Percentiles rank a stretch among this genome's conserved stretches.
Evolutionary conservation across 371 early-diverging fungal genomes (phyloP).

Genomic region (Mucor sp.): DNA sequence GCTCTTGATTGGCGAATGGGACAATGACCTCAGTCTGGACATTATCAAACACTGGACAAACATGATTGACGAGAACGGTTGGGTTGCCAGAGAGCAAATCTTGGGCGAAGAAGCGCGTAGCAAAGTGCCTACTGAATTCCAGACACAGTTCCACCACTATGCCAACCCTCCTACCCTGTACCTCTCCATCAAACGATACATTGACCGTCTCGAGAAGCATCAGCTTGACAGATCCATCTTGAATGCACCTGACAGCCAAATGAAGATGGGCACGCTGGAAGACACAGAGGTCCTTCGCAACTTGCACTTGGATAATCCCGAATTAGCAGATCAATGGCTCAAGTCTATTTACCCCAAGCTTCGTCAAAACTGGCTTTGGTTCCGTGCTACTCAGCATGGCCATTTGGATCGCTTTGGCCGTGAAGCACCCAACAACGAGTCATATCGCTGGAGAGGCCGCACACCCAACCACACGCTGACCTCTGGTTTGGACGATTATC

Average conservation of each 20-base stretch:
- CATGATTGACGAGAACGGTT: constrained; percentile 85
- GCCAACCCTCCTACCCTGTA: constrained; percentile 94
- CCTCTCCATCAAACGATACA: constrained; percentile 66
- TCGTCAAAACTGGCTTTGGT: constrained; percentile 80
- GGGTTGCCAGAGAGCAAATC: constrained; percentile 96
- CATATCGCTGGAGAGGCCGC: constrained; percentile 93
- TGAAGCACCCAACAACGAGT: constrained; percentile 53
- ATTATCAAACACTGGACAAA: constrained; percentile 82
- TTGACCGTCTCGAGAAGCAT: constrained; percentile 45
- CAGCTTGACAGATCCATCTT: constrained; percentile 1
- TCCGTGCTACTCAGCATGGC: constrained; percentile 79
- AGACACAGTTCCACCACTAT: constrained; percentile 89
- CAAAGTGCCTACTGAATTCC: constrained; percentile 90
- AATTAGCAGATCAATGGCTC: constrained; percentile 61
- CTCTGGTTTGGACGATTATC: constrained; percentile 96
- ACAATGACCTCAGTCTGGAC: constrained; percentile 83
- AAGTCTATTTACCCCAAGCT: constrained; percentile 68
- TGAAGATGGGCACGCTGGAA: constrained; percentile 25
- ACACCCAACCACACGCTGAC: constrained; percentile 85
- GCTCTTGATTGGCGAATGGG: constrained; percentile 85
- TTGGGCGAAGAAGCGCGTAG: constrained; percentile 92
- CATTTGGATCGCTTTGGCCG: constrained; percentile 63
- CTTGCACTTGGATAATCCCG: constrained; percentile 50
- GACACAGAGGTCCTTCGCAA: constrained; percentile 45
- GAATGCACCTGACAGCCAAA: constrained; percentile 4